Evolutionary conservation across 441 rosid species (phyloP), one percentile per base, ranked within the genome.

Genomic region (Breynia disticha): DNA sequence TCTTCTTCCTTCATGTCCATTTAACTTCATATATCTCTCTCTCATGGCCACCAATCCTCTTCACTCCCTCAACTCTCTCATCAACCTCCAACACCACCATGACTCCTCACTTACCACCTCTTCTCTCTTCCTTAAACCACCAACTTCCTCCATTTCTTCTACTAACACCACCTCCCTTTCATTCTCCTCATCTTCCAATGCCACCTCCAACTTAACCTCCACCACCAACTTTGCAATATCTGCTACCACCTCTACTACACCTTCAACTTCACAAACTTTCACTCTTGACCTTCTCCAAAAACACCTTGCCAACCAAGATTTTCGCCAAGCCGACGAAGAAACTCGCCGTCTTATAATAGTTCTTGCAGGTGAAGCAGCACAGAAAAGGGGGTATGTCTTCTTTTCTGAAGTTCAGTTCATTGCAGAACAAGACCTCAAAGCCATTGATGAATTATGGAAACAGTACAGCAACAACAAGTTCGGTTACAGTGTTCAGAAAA

Each of bases 391-490:
- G 4, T 91, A 87, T 28, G 95, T 91, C 14, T 91, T 83, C 94
- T 91, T 91, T 83, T 91, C 94, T 21, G 96, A 87, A 52, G 98
- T 85, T 12, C 72, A 79, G 46, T 82, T 83, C 61, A 91, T 91
- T 58, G 38, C 89, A 0, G 64, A 52, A 0, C 16, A 67, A 11
- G 89, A 82, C 76, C 86, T 91, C 9, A 71, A 57, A 50, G 74
- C 89, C 7, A 83, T 91, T 2, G 96, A 91, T 62, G 71, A 74
- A 9, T 81, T 87, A 0, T 91, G 96, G 95, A 76, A 49, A 15
- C 48, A 71, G 57, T 62, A 82, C 81, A 91, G 90, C 68, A 67
- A 69, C 28, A 71, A 76, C 54, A 82, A 60, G 38, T 87, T 91
- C 37, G 95, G 94, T 5, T 87, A 91, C 80, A 80, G 89, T 21